These are phyloP conservation scores for Aleurites moluccanus DNA, from an alignment of 441 rosid species.

Conservation along the genomic window DNA sequence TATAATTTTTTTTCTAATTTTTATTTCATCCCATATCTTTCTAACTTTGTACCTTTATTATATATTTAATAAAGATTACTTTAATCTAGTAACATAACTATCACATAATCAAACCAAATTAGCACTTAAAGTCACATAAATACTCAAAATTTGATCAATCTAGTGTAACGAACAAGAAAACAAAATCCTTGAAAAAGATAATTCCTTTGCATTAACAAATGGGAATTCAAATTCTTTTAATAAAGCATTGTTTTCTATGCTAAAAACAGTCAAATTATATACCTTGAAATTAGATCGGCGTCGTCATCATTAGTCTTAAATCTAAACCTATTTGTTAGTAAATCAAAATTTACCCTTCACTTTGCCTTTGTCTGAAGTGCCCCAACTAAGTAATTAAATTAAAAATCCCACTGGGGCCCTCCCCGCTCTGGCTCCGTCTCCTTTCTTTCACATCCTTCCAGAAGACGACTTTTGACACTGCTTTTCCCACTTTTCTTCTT, in stretches of 20 bases:
- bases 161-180: too few species aligned
- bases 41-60: too few species aligned
- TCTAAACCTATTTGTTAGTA: neutral
- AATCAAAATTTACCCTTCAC: neutral
- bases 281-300: neutral
- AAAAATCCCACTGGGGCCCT: neutral
- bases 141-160: too few species aligned
- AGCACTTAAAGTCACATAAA: too few species aligned
- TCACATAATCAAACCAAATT: too few species aligned
- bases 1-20: too few species aligned
- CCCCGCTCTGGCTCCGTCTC: too few species aligned
- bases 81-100: too few species aligned
- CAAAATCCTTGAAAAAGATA: too few species aligned
- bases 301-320: neutral
- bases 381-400: neutral
- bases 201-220: too few species aligned
- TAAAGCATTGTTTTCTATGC: neutral
- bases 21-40: too few species aligned
- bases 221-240: neutral
- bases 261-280: neutral
- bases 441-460: constrained; percentile 9
- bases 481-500: constrained; percentile 18
- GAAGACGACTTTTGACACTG: constrained; percentile 1
- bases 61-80: too few species aligned
- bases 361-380: neutral